Evolutionary conservation across 495 filamentous ascomycete species (phyloP).

Genomic region (Hypoxylon crocopeplum): DNA sequence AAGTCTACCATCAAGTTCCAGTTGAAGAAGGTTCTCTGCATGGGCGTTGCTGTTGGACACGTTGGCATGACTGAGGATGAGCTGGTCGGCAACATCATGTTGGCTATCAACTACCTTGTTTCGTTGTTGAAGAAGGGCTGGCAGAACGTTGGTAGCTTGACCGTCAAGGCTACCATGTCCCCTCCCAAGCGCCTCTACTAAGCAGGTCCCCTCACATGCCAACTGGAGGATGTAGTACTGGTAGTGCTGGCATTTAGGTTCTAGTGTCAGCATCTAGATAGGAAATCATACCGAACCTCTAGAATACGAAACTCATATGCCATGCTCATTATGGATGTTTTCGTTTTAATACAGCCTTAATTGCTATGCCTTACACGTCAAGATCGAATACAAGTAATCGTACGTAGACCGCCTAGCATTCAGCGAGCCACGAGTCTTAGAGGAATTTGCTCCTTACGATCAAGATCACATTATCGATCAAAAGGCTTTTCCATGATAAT

Average conservation of each 20-base stretch:
- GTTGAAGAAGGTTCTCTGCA: conserved; percentile 99
- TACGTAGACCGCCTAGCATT: too few species aligned
- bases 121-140: conserved; percentile 99
- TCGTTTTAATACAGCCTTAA: too few species aligned
- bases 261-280: conserved; percentile 29
- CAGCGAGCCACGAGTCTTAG: too few species aligned
- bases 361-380: too few species aligned
- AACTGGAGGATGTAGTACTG: conserved; percentile 39
- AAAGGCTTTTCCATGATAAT: too few species aligned
- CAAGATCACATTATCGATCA: too few species aligned
- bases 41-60: conserved; percentile 98
- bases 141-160: conserved; percentile 99
- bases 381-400: too few species aligned
- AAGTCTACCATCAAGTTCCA: conserved; percentile 99
- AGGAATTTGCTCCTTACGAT: too few species aligned
- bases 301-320: neutral
- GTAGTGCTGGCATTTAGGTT: conserved; percentile 24
- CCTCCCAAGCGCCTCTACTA: conserved; percentile 97
- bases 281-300: conserved; percentile 38
- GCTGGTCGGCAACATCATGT: conserved; percentile 90
- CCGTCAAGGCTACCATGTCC: conserved; percentile 99
- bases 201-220: conserved; percentile 4
- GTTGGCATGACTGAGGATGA: conserved; percentile 97
- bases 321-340: neutral
- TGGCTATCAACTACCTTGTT: conserved; percentile 99